Percentiles rank a stretch among this genome's conserved stretches.
Evolutionary conservation across 192 early-diverging fungal genomes (phyloP).

Genomic region (Entomortierella parvispora): DNA sequence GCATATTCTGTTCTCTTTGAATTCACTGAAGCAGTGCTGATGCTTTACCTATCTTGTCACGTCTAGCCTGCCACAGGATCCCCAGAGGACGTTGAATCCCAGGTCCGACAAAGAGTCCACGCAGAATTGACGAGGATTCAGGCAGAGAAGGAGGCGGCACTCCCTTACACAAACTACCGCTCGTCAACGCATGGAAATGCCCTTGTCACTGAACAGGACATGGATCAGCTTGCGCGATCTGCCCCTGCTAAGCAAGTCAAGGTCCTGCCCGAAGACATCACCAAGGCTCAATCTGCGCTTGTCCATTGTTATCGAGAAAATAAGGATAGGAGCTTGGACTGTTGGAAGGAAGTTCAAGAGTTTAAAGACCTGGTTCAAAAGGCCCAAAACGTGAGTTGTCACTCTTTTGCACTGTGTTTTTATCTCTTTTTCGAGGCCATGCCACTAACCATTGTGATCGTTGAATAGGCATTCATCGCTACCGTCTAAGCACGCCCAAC

Average conservation of each 20-base stretch:
- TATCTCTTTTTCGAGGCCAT: not conserved
- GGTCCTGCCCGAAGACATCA: conserved; percentile 48
- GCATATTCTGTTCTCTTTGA: too few relatives aligned
- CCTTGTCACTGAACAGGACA: conserved; percentile 44
- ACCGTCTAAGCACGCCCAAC: conserved; percentile 13
- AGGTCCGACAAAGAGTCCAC: conserved; percentile 48
- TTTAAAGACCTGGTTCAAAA: conserved; percentile 58
- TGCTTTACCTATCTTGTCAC: not conserved
- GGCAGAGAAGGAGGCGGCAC: conserved; percentile 28
- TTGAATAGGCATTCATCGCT: conserved; percentile 44
- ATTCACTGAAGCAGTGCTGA: not conserved
- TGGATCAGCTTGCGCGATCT: conserved; percentile 37
- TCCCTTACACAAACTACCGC: conserved; percentile 23
- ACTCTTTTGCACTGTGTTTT: not conserved
- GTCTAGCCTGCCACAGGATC: conserved; percentile 29
- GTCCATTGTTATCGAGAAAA: conserved; percentile 55
- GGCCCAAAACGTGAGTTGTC: conserved; percentile 39
- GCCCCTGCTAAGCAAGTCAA: conserved; percentile 42
- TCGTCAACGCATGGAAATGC: conserved; percentile 41
- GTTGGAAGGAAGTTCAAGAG: conserved; percentile 72
- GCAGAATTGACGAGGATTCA: conserved; percentile 45
- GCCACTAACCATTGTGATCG: too few relatives aligned
- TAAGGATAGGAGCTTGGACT: conserved; percentile 61
- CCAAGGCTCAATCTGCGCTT: conserved; percentile 43
- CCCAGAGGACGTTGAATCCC: conserved; percentile 35